Percentiles rank a stretch among this genome's conserved stretches.
phyloP scores from a whole-genome alignment of 768 basidiomycete species.

The Erythrobasidium yunnanense region DNA sequence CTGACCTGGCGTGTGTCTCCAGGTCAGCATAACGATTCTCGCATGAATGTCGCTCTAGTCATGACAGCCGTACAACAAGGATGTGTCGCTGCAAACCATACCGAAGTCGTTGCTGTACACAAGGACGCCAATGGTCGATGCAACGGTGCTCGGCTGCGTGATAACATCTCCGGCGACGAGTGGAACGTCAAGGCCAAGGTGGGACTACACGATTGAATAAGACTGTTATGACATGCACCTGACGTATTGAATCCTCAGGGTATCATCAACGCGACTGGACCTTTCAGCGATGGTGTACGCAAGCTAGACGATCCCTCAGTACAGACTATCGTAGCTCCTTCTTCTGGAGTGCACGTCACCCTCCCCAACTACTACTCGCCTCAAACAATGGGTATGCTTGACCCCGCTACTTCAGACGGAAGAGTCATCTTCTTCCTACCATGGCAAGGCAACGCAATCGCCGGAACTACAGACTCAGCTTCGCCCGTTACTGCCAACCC shows the following conservation, averaged over 20 bases:
- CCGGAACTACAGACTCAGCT: conserved; percentile 79
- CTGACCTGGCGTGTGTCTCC: neutral
- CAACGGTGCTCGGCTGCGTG: conserved; percentile 62
- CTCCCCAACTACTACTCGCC: conserved; percentile 96
- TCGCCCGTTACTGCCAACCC: conserved; percentile 63
- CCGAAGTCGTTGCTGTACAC: conserved; percentile 65
- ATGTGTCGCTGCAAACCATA: conserved; percentile 77
- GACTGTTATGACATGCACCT: neutral
- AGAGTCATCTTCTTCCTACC: conserved; percentile 98
- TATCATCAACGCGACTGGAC: conserved; percentile 92
- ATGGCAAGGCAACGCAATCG: conserved; percentile 96
- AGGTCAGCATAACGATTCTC: conserved; percentile 97
- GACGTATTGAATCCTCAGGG: conserved; percentile 49
- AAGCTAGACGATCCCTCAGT: conserved; percentile 53
- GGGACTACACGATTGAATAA: neutral
- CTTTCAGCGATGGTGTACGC: conserved; percentile 77
- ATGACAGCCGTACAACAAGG: conserved; percentile 90
- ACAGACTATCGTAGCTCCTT: conserved; percentile 78
- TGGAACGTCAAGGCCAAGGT: conserved; percentile 75
- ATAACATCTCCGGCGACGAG: conserved; percentile 69
- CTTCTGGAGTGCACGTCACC: conserved; percentile 88
- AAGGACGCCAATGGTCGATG: conserved; percentile 52
- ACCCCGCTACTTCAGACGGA: conserved; percentile 88
- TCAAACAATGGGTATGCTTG: conserved; percentile 79
- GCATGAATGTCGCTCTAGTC: conserved; percentile 93